Conservation (phyloP, 129 eudicot genomes). For the Solidago caesia region DNA sequence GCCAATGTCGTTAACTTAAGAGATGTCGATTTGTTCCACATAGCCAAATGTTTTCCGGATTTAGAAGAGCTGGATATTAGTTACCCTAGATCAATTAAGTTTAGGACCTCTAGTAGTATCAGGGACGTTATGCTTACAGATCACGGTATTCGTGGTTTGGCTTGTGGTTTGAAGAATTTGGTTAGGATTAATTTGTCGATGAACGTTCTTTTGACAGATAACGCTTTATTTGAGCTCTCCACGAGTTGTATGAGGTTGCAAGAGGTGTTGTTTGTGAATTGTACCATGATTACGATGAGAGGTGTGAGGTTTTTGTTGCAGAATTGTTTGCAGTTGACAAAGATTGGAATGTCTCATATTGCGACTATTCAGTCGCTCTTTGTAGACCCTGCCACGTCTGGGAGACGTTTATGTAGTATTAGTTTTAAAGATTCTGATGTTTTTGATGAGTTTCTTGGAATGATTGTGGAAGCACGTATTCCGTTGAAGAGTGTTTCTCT, state of each 20-base stretch:
- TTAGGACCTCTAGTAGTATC: background rate
- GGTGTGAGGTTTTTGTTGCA: constrained; percentile 40
- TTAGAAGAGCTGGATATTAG: constrained; percentile 64
- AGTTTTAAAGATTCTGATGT: constrained; percentile 37
- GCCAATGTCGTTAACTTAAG: constrained; percentile 25
- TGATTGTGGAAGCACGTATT: constrained; percentile 38
- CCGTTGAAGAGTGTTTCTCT: constrained; percentile 47
- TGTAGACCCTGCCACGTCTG: constrained; percentile 20
- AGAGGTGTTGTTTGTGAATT: constrained; percentile 32
- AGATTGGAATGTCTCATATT: constrained; percentile 27
- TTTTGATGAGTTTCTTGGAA: constrained; percentile 44
- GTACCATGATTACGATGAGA: constrained; percentile 38
- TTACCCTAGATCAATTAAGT: constrained; percentile 37
- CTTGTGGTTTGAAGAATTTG: constrained; percentile 41
- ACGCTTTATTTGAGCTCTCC: constrained; percentile 38
- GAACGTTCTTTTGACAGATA: constrained; percentile 47
- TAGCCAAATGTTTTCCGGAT: constrained; percentile 31
- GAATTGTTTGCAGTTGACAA: constrained; percentile 34
- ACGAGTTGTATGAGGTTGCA: constrained; percentile 38
- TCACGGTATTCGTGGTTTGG: constrained; percentile 42
- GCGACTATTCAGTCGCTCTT: constrained; percentile 8
- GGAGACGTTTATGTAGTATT: constrained; percentile 33
- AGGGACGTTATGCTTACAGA: constrained; percentile 43
- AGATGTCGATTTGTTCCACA: constrained; percentile 44
- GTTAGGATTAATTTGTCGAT: constrained; percentile 41